These are phyloP conservation scores for Aureobasidium sp. DNA, from an alignment of 2,329 filamentous ascomycete genomes.

Conservation along the genomic window DNA sequence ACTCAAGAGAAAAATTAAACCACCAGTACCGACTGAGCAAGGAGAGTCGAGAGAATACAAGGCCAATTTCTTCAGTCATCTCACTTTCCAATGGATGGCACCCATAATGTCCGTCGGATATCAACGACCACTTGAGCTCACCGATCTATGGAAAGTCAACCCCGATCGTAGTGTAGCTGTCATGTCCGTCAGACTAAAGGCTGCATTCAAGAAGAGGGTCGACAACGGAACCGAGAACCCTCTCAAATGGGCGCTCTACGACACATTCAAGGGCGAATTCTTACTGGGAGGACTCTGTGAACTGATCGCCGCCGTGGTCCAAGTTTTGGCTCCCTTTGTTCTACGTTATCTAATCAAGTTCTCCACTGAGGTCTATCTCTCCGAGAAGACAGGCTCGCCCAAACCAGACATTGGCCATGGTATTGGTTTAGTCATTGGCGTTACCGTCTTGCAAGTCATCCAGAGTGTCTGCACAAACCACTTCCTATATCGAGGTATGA, in stretches of 20 bases:
- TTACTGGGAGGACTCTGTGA: conserved; percentile 84
- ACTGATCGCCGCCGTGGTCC: conserved; percentile 72
- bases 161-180: conserved; percentile 78
- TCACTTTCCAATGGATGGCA: conserved; percentile 93
- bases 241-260: conserved; percentile 83
- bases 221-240: conserved; percentile 74
- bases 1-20: conserved; percentile 53
- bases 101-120: conserved; percentile 91
- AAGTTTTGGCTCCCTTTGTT: conserved; percentile 87
- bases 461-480: conserved; percentile 89
- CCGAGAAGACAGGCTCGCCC: conserved; percentile 57
- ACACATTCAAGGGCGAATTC: conserved; percentile 88
- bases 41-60: conserved; percentile 72
- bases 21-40: conserved; percentile 62
- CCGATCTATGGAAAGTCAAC: conserved; percentile 92
- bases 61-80: conserved; percentile 76
- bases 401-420: conserved; percentile 78
- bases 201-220: conserved; percentile 73
- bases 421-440: conserved; percentile 84
- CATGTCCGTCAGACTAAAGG: conserved; percentile 71
- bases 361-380: conserved; percentile 80
- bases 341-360: conserved; percentile 90
- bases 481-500: conserved; percentile 93
- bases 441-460: conserved; percentile 85
- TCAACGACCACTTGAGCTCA: conserved; percentile 80